A percentile compares a stretch with the other conserved stretches of the same genome.
These are phyloP conservation scores for Geotrichum macrosporum DNA, from an alignment of 1,139 yeast genomes.

Conservation along the genomic window DNA sequence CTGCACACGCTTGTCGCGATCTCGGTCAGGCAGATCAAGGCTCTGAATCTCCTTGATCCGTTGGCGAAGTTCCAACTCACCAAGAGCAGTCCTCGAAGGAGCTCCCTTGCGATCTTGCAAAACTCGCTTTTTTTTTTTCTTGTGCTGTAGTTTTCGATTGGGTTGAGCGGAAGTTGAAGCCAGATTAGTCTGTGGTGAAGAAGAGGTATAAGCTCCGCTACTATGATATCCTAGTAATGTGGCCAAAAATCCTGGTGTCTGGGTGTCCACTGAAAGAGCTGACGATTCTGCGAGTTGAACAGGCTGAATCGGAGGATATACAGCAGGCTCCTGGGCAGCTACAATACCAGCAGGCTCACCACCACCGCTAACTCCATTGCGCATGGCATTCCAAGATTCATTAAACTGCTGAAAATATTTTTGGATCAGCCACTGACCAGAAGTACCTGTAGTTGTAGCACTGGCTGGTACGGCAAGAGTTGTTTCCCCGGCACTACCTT, in stretches of 20 bases:
- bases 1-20: conserved; percentile 63
- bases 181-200: conserved; percentile 7
- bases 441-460: background rate
- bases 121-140: conserved; percentile 4
- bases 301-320: conserved; percentile 49
- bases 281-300: conserved; percentile 42
- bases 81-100: background rate
- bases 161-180: background rate
- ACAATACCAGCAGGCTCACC: conserved; percentile 56
- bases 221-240: conserved; percentile 18
- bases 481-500: background rate
- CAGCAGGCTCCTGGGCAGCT: conserved; percentile 47
- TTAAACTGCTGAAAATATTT: conserved; percentile 20
- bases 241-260: conserved; percentile 23
- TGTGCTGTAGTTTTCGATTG: background rate
- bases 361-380: conserved; percentile 17
- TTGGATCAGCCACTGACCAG: conserved; percentile 19
- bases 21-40: conserved; percentile 47
- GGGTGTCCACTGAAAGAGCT: conserved; percentile 7
- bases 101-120: background rate
- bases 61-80: conserved; percentile 40
- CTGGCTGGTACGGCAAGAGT: background rate
- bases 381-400: conserved; percentile 21
- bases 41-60: conserved; percentile 56
- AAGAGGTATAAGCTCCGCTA: conserved; percentile 20